Percentiles rank a stretch among this genome's conserved stretches.
Conservation (phyloP, 2,329 filamentous ascomycete genomes). For the Proliferodiscus dingleyae region DNA sequence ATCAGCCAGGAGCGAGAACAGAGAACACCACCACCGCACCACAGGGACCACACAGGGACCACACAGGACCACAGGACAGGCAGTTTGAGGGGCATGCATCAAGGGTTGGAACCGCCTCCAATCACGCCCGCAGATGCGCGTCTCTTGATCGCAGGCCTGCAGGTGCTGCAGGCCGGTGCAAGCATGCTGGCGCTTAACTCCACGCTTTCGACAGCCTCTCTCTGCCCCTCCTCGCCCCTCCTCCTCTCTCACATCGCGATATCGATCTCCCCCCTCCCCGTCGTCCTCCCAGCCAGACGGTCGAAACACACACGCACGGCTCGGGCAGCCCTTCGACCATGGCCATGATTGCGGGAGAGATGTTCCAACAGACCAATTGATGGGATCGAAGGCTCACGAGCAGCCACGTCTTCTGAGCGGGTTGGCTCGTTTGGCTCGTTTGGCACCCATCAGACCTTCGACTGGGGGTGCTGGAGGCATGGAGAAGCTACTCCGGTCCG, state of each 20-base stretch:
- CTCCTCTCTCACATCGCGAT: not conserved
- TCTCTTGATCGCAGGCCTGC: constrained; percentile 24
- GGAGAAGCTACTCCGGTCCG: too few relatives aligned
- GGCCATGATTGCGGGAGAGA: constrained; percentile 1
- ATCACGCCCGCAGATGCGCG: constrained; percentile 24
- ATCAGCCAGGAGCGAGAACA: constrained; percentile 12
- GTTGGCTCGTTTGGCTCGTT: constrained; percentile 15
- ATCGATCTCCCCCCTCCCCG: not conserved
- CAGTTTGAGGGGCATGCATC: constrained; percentile 19
- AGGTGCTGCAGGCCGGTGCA: too few relatives aligned
- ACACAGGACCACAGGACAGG: too few relatives aligned
- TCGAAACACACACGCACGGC: constrained; percentile 7
- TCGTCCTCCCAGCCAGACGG: not conserved
- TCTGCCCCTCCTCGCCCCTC: not conserved
- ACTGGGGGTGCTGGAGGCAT: too few relatives aligned
- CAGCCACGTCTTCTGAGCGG: constrained; percentile 6
- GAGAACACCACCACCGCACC: too few relatives aligned
- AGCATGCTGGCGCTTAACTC: constrained; percentile 16
- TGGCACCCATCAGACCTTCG: too few relatives aligned
- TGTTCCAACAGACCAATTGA: constrained; percentile 7
- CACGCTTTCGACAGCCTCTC: not conserved
- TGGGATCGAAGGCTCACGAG: not conserved
- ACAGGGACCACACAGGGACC: too few relatives aligned
- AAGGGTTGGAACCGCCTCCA: constrained; percentile 17
- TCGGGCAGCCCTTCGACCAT: not conserved